Evolutionary conservation across 331 rosid species (phyloP).

Genomic region (Rosa hybrid): DNA sequence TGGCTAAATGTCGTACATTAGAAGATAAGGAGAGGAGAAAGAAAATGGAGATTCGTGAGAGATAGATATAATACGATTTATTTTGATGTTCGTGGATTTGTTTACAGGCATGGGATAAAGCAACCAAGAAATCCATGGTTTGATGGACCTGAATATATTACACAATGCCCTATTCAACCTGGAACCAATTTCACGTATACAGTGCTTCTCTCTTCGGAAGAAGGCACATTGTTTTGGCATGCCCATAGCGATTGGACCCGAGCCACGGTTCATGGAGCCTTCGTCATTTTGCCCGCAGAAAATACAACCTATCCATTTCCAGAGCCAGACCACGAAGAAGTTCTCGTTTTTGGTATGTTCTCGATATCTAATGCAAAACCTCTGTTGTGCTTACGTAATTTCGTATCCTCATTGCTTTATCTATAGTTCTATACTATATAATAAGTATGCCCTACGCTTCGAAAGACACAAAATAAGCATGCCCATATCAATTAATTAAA

Average conservation of each 20-base stretch:
- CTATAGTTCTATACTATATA: not conserved
- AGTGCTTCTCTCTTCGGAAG: constrained; percentile 15
- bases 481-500: not conserved
- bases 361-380: not conserved
- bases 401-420: not conserved
- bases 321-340: constrained; percentile 12
- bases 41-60: not conserved
- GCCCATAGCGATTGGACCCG: constrained; percentile 23
- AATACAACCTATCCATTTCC: constrained; percentile 22
- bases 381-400: not conserved
- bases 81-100: not conserved
- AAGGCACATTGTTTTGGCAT: constrained; percentile 30
- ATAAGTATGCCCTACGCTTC: too few species aligned
- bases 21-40: not conserved
- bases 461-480: not conserved
- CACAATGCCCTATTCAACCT: constrained; percentile 20
- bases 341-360: constrained; percentile 16
- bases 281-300: constrained; percentile 16
- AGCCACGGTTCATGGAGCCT: constrained; percentile 23
- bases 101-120: constrained; percentile 25
- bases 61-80: not conserved
- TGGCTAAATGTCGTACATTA: not conserved
- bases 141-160: constrained; percentile 22
- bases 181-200: constrained; percentile 23
- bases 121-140: constrained; percentile 26